Base-by-base conservation (phyloP, 306 rosid species). In the Dalbergia cultrata region DNA sequence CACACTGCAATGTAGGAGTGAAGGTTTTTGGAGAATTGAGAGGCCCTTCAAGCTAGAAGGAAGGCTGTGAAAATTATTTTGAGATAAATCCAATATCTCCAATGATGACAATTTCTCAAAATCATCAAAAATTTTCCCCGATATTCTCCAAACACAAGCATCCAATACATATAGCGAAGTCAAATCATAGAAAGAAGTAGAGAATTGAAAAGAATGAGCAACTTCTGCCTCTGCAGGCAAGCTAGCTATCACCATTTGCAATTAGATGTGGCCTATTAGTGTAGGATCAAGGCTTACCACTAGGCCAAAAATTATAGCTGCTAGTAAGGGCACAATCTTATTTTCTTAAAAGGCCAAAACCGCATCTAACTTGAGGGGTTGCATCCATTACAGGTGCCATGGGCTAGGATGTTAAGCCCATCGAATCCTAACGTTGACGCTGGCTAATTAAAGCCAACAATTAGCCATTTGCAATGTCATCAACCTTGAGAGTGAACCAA, bases 11-110 rank as follows among this genome's bases (percentile, higher is more conserved):
- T 81, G 61, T 43, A 70, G 35, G 75, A 92, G 70, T 5, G 5
- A 0, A 65, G 90, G 92, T 2, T 22, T 13, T 41, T 61, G 68
- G 18, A 92, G 94, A 63, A 76, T 0, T 19, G 82, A 88, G 49
- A 90, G 80, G 5, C 92, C 97, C 14, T 44, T 81, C 71, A 90
- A 65, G 81, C 93, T 88, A 33, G 88, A 86, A 10, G 97, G 94
- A 81, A 92, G 94, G 83, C 87, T 84, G 37, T 60, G 81, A 41
- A 92, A 73, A 47, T 78, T 60, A 67, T 92, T 90, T 18, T 50
- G 70, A 37, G 85, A 79, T 5, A 92, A 84, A 11, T 84, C 72
- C 81, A 90, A 80, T 59, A 67, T 74, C 75, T 90, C 84, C 9
- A 92, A 75, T 6, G 41, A 75, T 13, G 89, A 85, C 9, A 90